Conservation (phyloP, 2,329 filamentous ascomycete species). For the Hortaea werneckii region DNA sequence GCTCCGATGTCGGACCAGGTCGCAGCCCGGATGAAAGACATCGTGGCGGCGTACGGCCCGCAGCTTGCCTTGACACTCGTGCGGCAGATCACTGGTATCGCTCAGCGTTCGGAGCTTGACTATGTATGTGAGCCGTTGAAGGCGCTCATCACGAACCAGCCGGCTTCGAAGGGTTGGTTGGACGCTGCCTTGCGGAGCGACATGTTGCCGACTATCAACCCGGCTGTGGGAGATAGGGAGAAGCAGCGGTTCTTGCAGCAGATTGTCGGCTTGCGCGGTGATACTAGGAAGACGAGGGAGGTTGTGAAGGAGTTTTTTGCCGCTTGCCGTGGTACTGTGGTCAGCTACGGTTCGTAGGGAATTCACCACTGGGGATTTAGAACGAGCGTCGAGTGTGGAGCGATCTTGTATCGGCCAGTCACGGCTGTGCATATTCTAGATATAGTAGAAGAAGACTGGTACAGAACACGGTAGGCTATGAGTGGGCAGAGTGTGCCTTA, state of each 20-base stretch:
- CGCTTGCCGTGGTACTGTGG: constrained; percentile 44
- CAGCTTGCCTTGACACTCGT: constrained; percentile 50
- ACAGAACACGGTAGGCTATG: no score
- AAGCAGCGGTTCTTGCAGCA: constrained; percentile 58
- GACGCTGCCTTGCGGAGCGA: constrained; percentile 46
- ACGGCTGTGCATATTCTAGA: no score
- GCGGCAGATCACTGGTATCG: constrained; percentile 57
- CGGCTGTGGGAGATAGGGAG: constrained; percentile 49
- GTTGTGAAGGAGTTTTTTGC: constrained; percentile 65
- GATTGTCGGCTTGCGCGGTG: constrained; percentile 55
- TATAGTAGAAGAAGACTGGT: no score
- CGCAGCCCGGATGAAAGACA: constrained; percentile 15
- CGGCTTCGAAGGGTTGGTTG: constrained; percentile 30
- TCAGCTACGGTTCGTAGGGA: constrained; percentile 6
- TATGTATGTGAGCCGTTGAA: constrained; percentile 61
- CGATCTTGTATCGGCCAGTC: no score
- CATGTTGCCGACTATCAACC: constrained; percentile 38
- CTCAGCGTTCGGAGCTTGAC: constrained; percentile 62
- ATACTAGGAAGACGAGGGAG: constrained; percentile 50
- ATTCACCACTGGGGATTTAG: no score
- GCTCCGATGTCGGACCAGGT: constrained; percentile 14
- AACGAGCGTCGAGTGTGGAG: no score
- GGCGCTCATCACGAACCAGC: constrained; percentile 40
- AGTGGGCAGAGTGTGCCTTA: no score
- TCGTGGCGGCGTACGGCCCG: constrained; percentile 52